Conservation (phyloP, 2,329 filamentous ascomycete genomes). For the Fusarium citri region DNA sequence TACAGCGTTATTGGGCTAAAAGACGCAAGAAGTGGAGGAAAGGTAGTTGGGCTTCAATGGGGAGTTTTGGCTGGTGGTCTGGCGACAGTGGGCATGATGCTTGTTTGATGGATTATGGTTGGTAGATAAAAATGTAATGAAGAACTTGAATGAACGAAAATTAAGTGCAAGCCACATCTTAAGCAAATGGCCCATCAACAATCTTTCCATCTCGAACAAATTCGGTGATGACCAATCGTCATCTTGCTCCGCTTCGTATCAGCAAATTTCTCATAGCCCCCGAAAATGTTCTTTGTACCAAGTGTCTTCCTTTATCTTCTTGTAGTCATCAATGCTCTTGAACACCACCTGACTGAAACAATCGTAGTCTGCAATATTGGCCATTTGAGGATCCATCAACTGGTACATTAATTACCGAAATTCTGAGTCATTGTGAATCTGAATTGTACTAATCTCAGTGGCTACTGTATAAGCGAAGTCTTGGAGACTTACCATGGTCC, state of each 20-base stretch:
- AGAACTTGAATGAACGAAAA: no score
- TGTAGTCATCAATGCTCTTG: background rate
- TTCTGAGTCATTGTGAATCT: background rate
- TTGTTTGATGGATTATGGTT: no score
- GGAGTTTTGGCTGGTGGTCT: background rate
- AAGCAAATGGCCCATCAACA: no score
- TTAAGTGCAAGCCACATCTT: no score
- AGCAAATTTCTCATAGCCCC: background rate
- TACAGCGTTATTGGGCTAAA: background rate
- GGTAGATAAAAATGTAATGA: no score
- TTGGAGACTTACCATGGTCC: background rate
- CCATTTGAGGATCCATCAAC: background rate
- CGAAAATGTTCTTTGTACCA: background rate
- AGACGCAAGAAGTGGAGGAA: background rate
- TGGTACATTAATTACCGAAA: background rate
- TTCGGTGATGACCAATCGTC: background rate
- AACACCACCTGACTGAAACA: background rate
- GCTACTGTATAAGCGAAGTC: rapidly evolving
- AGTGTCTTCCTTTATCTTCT: background rate
- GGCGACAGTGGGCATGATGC: background rate
- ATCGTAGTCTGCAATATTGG: background rate
- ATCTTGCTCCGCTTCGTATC: background rate
- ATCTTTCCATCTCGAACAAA: no score
- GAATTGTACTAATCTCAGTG: rapidly evolving
- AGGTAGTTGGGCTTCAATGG: background rate